Conservation (phyloP, 1,139 yeast genomes). For the Yamadazyma triangularis region DNA sequence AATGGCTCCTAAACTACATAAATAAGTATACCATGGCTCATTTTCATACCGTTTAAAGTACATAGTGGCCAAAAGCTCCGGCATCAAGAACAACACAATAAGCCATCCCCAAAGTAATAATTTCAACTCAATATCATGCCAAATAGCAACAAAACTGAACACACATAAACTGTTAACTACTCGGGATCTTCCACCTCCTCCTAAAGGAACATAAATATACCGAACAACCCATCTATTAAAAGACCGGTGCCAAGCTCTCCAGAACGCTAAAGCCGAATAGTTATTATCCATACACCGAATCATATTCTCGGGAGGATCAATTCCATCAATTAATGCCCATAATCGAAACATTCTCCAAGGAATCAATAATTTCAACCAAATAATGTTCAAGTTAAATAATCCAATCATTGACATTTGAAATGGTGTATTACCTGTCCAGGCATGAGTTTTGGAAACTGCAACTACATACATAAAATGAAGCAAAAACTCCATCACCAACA, state of each 20-base stretch:
- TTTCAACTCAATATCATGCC: constrained; percentile 95
- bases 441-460: constrained; percentile 82
- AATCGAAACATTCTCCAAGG: constrained; percentile 96
- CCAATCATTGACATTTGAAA: constrained; percentile 96
- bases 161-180: constrained; percentile 76
- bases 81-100: constrained; percentile 80
- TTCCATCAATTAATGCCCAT: constrained; percentile 88
- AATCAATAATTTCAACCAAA: constrained; percentile 86
- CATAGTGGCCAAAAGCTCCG: constrained; percentile 70
- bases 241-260: constrained; percentile 99
- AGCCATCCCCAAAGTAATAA: constrained; percentile 95
- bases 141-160: constrained; percentile 94
- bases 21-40: constrained; percentile 72
- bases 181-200: constrained; percentile 72
- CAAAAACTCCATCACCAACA: constrained; percentile 82
- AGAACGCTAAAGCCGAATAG: constrained; percentile 86
- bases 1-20: constrained; percentile 86
- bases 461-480: constrained; percentile 89
- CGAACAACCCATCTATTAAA: constrained; percentile 86
- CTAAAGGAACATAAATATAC: constrained; percentile 77
- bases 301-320: constrained; percentile 98
- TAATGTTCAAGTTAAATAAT: constrained; percentile 78
- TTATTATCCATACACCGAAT: constrained; percentile 93
- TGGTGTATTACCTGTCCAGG: constrained; percentile 89
- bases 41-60: constrained; percentile 37